Evolutionary conservation across 106 monocot genomes (phyloP), one percentile per base, ranked within the genome.

Genomic region (Acorus calamus): DNA sequence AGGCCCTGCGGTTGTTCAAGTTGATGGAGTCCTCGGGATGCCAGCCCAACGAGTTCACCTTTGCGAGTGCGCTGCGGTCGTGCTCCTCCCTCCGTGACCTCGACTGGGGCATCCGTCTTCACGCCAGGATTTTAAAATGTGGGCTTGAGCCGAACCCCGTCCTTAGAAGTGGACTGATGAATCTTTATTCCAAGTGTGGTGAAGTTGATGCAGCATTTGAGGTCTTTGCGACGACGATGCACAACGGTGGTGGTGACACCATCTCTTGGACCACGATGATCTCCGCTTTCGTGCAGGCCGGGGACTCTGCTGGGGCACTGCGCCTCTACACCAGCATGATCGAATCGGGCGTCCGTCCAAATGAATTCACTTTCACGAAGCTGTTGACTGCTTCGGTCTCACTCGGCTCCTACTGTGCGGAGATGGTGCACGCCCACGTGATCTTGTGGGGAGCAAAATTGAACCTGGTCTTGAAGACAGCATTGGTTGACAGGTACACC

Each of bases 191-290:
- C 7, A 78, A 74, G 53, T 69, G 45, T 4, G 68, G 51, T 44
- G 49, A 50, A 69, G 7, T 81, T 13, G 55, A 61, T 13, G 68
- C 74, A 8, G 83, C 83, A 47, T 50, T 41, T 5, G 47, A 49
- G 11, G 43, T 82, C 13, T 90, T 90, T 52, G 42, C 48, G 8
- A 6, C 28, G 8, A 28, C 28, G 28, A 28, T 28, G 28, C 28
- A 28, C 28, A 28, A 28, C 28, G 59, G 43, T 13, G 8, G 47
- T 41, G 69, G 59, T 55, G 94, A 94, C 61, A 63, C 59, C 2
- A 60, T 90, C 7, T 84, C 71, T 0, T 94, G 86, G 81, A 94
- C 94, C 8, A 66, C 71, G 41, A 82, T 87, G 73, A 94, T 90
- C 49, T 82, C 84, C 10, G 74, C 70, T n/a, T 59, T 70, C 46